These are phyloP conservation scores for Glycine latifolia DNA, from an alignment of 306 rosid genomes.

Conservation along the genomic window DNA sequence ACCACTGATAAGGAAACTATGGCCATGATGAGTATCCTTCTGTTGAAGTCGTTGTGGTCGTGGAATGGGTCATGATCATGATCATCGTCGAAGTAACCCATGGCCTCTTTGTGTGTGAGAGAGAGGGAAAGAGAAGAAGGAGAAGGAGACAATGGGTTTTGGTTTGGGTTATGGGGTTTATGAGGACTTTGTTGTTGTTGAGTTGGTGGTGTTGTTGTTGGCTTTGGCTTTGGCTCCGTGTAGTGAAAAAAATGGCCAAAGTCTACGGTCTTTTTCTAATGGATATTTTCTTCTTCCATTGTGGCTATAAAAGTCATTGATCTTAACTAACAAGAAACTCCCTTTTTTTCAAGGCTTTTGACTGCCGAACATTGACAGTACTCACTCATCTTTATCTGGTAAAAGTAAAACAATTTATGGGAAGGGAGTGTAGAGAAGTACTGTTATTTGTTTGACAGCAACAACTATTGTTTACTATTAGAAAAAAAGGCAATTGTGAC, in stretches of 20 bases:
- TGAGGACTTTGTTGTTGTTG: conserved; percentile 5
- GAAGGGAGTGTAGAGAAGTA: neutral
- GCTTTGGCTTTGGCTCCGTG: neutral
- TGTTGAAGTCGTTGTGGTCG: conserved; percentile 50
- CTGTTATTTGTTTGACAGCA: neutral
- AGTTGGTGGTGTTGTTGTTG: too few species aligned
- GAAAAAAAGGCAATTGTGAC: neutral
- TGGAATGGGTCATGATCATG: neutral
- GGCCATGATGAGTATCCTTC: conserved; percentile 65
- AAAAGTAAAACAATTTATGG: neutral
- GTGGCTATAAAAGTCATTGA: conserved; percentile 28
- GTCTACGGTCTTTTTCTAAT: neutral
- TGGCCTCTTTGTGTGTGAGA: neutral
- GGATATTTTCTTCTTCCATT: neutral
- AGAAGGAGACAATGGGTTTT: neutral
- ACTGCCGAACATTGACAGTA: conserved; percentile 28
- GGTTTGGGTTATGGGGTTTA: neutral
- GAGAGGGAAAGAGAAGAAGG: neutral
- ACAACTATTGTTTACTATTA: neutral
- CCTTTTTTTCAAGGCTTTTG: conserved; percentile 25
- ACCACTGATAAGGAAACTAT: conserved; percentile 65
- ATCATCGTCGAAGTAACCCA: neutral
- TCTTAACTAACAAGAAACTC: conserved; percentile 39
- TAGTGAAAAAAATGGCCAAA: neutral
- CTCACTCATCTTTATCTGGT: neutral